Percentiles rank a stretch among this genome's conserved stretches.
Evolutionary conservation across 2,329 filamentous ascomycete genomes (phyloP).

Genomic region (Sporothrix protearum): DNA sequence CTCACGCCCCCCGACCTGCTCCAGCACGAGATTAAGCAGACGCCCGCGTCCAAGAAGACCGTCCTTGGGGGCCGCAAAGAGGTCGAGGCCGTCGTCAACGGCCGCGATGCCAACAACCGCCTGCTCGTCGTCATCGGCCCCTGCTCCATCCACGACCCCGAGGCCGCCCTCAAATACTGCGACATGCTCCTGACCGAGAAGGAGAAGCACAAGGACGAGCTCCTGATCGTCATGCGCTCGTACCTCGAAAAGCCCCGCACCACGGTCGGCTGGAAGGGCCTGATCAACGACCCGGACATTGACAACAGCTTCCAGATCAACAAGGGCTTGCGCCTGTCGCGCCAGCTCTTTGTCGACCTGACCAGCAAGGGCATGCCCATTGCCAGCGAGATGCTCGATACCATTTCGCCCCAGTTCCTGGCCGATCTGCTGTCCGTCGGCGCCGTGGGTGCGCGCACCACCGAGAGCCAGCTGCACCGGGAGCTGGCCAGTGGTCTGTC

Average conservation of each 20-base stretch:
- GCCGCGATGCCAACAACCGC: slow-evolving; percentile 52
- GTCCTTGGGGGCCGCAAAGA: slow-evolving; percentile 62
- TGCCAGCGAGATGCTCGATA: slow-evolving; percentile 96
- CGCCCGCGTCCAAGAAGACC: slow-evolving; percentile 54
- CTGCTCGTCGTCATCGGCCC: slow-evolving; percentile 80
- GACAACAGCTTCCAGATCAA: slow-evolving; percentile 99
- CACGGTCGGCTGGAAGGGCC: slow-evolving; percentile 96
- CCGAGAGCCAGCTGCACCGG: slow-evolving; percentile 91
- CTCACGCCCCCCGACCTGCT: slow-evolving; percentile 90
- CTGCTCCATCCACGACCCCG: slow-evolving; percentile 95
- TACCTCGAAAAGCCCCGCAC: slow-evolving; percentile 99
- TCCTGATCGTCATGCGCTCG: slow-evolving; percentile 94
- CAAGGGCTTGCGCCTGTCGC: slow-evolving; percentile 82
- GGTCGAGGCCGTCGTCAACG: slow-evolving; percentile 60
- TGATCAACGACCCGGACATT: slow-evolving; percentile 98
- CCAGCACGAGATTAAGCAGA: slow-evolving; percentile 80
- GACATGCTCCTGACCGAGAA: slow-evolving; percentile 74
- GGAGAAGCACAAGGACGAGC: slow-evolving; percentile 82
- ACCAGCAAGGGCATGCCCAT: slow-evolving; percentile 92
- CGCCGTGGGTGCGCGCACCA: slow-evolving; percentile 92
- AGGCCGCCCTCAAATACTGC: slow-evolving; percentile 89
- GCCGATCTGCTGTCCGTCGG: slow-evolving; percentile 89
- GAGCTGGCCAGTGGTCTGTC: slow-evolving; percentile 90
- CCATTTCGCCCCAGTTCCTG: slow-evolving; percentile 94
- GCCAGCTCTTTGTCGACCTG: slow-evolving; percentile 89